These are phyloP conservation scores for Penicillium janthinellum DNA, from an alignment of 2,329 filamentous ascomycete genomes.

Conservation along the genomic window DNA sequence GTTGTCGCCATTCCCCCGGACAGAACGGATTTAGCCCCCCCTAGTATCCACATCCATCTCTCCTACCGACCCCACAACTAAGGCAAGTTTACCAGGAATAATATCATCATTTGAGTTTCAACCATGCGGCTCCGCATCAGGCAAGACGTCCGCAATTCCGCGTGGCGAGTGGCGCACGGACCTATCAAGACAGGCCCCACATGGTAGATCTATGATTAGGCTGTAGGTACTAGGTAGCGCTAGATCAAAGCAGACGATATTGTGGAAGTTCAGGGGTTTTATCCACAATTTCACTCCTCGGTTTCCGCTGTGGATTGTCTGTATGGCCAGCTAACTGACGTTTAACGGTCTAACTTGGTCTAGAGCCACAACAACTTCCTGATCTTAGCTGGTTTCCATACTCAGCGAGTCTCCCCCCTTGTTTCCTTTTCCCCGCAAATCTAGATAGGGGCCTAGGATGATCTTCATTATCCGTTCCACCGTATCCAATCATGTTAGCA, in stretches of 20 bases:
- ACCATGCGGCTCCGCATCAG: conserved; percentile 15
- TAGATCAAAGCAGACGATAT: neutral
- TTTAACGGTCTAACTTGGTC: too few species aligned
- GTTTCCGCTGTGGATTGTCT: neutral
- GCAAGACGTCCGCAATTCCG: conserved; percentile 3
- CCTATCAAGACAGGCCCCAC: neutral
- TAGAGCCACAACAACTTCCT: too few species aligned
- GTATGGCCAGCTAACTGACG: neutral
- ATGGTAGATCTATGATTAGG: neutral
- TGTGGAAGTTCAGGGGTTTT: neutral
- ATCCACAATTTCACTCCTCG: neutral
- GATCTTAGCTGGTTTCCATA: neutral
- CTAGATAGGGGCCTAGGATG: neutral
- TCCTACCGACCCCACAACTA: neutral
- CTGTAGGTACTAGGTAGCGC: neutral
- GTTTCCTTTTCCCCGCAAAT: neutral
- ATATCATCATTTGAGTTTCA: neutral
- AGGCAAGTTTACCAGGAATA: neutral
- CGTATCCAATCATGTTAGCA: neutral
- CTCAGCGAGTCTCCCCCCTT: too few species aligned
- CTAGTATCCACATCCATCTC: neutral
- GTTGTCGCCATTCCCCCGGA: neutral
- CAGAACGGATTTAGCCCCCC: neutral
- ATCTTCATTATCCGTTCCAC: neutral
- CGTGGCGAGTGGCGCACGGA: neutral